phyloP scores from a whole-genome alignment of 345 rosid species.

The Gossypium herbaceum region DNA sequence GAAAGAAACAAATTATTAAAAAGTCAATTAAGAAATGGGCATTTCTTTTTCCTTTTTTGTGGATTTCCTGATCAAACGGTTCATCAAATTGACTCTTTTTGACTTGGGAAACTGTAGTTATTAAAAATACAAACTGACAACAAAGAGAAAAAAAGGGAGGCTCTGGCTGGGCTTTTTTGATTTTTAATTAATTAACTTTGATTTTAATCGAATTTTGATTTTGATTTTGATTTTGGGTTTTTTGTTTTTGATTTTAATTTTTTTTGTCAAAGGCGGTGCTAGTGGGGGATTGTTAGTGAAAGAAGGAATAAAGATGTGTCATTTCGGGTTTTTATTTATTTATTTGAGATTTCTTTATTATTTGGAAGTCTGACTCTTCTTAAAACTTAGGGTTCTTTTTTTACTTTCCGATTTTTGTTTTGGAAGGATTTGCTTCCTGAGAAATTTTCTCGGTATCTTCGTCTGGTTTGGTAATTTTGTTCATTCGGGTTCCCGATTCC shows the following conservation, averaged over 20 bases:
- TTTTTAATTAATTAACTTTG: slow-evolving; percentile 24
- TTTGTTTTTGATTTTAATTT: slow-evolving; percentile 22
- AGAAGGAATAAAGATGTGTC: slow-evolving; percentile 23
- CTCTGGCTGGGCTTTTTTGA: slow-evolving; percentile 15
- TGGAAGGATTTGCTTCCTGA: neutral
- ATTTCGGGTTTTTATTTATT: slow-evolving; percentile 19
- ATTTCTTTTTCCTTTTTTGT: neutral
- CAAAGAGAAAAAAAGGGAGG: slow-evolving; percentile 2
- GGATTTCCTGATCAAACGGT: slow-evolving; percentile 11
- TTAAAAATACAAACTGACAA: slow-evolving; percentile 27
- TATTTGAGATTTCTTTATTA: slow-evolving; percentile 28
- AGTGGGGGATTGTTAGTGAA: slow-evolving; percentile 29
- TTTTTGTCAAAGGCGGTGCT: slow-evolving; percentile 12
- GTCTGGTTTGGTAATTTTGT: slow-evolving; percentile 17
- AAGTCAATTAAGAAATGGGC: neutral
- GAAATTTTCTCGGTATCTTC: neutral
- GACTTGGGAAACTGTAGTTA: slow-evolving; percentile 30
- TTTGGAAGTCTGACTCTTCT: slow-evolving; percentile 7
- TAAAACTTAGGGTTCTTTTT: slow-evolving; percentile 30
- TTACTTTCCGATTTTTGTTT: slow-evolving; percentile 22
- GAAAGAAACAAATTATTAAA: neutral
- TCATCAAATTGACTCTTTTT: neutral
- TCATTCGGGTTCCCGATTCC: slow-evolving; percentile 12
- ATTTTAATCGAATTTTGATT: slow-evolving; percentile 24
- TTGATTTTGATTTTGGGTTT: slow-evolving; percentile 6